phyloP scores from a whole-genome alignment of 192 early-diverging fungal genomes.

The Cladochytrium replicatum region DNA sequence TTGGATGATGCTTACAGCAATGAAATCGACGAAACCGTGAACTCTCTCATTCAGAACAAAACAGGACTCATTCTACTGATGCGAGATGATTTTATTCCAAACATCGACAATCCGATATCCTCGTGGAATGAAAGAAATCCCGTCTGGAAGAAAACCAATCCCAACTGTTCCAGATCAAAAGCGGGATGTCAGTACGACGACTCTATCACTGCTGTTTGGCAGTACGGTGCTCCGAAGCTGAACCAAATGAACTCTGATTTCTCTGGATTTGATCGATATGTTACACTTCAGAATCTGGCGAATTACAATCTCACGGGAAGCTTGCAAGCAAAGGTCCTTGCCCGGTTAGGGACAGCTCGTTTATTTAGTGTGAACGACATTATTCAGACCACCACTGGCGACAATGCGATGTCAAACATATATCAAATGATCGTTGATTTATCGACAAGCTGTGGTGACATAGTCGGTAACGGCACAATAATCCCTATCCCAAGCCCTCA shows the following conservation, averaged over 20 bases:
- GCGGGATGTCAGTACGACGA: neutral
- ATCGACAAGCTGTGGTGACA: no score
- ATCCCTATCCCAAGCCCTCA: no score
- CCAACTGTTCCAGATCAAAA: neutral
- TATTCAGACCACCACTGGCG: neutral
- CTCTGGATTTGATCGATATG: neutral
- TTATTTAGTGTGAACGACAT: neutral
- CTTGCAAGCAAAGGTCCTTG: neutral
- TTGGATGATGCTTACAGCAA: neutral
- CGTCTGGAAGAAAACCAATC: neutral
- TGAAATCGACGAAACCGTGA: neutral
- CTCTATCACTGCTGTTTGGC: neutral
- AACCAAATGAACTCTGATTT: neutral
- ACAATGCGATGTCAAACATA: neutral
- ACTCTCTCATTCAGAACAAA: neutral
- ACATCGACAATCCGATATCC: neutral
- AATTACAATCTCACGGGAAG: neutral
- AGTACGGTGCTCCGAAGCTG: neutral
- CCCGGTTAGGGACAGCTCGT: neutral
- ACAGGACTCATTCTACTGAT: neutral
- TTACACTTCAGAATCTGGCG: neutral
- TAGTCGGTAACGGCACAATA: no score
- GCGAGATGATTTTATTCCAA: neutral
- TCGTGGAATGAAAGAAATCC: neutral
- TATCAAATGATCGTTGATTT: neutral